Evolutionary conservation across 2,329 filamentous ascomycete genomes (phyloP), one percentile per base, ranked within the genome.

Genomic region (Aureobasidium mangrovei): DNA sequence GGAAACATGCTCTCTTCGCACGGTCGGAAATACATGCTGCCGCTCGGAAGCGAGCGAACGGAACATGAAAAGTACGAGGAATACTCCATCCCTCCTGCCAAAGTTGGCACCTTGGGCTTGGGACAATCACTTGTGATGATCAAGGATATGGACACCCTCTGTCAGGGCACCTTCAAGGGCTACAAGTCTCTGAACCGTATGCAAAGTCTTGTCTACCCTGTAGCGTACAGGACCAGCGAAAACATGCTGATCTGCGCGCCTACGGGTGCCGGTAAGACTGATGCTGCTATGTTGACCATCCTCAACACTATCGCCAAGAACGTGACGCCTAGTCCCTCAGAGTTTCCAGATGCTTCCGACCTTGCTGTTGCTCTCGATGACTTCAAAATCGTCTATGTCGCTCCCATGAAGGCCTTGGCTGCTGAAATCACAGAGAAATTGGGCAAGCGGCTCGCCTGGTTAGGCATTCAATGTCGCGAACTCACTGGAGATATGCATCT

Each of bases 231-330:
- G 67, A 96, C 89, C 2, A 95, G 84, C 65, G 93, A 98, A 71
- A 98, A 98, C 62, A 96, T 98, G 91, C 81, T 98, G 49, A 94
- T 98, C 57, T 98, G 93, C 70, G 93, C 93, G 26, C 93, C 93
- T 4, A 98, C 93, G 53, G 93, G 93, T 72, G 80, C 76, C 29
- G 93, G 93, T 82, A 98, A 98, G 78, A 98, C 93, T 1, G 93
- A 98, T 71, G 93, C 91, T 31, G 94, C 93, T 7, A 94, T 98
- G 91, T 78, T 98, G 61, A 93, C 94, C 0, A 89, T 98, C 56
- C 75, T 98, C 56, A 94, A 95, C 67, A 86, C 88, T 0, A 84
- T 98, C 55, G 83, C 87, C 1, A 91, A 95, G 67, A 91, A 97
- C 64, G 80, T 88, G 27, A 76, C 78, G 0, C 91, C 93, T 0